Percentiles rank a stretch among this genome's conserved stretches.
Conservation (phyloP, 1,139 yeast genomes). For the Casaregolazyma lundiana region DNA sequence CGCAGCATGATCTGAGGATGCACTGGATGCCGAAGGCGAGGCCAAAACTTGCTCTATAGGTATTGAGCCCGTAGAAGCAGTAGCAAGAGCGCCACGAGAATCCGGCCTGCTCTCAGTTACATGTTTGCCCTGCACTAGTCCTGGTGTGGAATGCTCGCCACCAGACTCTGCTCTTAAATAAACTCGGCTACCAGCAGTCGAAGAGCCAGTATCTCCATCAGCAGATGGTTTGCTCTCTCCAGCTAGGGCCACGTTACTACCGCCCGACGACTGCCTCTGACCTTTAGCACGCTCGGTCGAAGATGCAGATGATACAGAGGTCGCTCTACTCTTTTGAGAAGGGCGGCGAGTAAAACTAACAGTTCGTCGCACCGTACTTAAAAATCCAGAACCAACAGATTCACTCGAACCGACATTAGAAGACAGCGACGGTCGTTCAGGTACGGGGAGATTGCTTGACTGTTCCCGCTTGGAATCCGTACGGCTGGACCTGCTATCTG, state of each 20-base stretch:
- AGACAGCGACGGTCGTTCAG: background rate
- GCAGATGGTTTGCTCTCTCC: constrained; percentile 11
- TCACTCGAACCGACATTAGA: constrained; percentile 1
- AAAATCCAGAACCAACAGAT: constrained; percentile 13
- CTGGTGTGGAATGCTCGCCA: background rate
- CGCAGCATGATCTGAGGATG: constrained; percentile 6
- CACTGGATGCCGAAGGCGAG: constrained; percentile 12
- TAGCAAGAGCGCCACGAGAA: background rate
- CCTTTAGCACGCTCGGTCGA: constrained; percentile 3
- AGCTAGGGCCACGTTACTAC: background rate
- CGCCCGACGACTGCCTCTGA: constrained; percentile 1
- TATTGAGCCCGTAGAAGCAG: constrained; percentile 10
- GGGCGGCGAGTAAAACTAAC: constrained; percentile 22
- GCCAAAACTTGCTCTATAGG: constrained; percentile 26
- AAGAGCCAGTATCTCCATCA: constrained; percentile 2
- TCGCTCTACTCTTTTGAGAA: constrained; percentile 21
- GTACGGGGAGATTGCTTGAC: background rate
- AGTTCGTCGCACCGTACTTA: constrained; percentile 21
- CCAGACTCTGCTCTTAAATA: background rate
- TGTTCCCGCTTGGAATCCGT: background rate
- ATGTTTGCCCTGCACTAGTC: no score
- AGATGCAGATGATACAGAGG: constrained; percentile 12
- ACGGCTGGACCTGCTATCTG: background rate
- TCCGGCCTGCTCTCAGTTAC: background rate
- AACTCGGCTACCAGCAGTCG: background rate